Evolutionary conservation across 176 grass and related monocot genomes (phyloP), one percentile per base, ranked within the genome.

Genomic region (Areca catechu): DNA sequence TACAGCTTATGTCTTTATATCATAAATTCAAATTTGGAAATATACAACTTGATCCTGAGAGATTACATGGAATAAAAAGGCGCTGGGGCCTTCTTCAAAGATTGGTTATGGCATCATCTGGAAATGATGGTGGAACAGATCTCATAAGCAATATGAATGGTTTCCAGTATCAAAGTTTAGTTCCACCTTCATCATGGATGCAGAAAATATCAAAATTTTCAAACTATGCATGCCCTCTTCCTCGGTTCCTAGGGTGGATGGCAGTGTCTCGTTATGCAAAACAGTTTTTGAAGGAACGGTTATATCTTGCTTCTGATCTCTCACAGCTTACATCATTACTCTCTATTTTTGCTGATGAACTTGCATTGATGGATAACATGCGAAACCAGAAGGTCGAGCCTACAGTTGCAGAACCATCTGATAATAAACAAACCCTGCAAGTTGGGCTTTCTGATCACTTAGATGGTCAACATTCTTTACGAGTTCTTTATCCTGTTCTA

Each of bases 181-280:
- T 96, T 58, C 80, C 86, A 43, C 77, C 80, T 82, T 87, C 83
- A 58, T 72, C 83, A 43, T 96, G 92, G 92, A 87, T 90, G 65
- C 71, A 74, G 23, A 90, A 87, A 74, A 96, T 96, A 86, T 54
- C 74, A 5, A 60, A 84, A 71, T 77, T 90, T 61, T 71, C 80
- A 50, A 83, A 50, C 29, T 88, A 68, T 71, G 72, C 75, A 68
- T 65, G 76, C 15, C 80, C 83, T 53, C 86, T 96, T 21, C 49
- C 86, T 75, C 77, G 86, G 60, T 90, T 90, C 79, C 72, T 96
- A 68, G 82, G 86, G 76, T 96, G 92, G 92, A 83, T 90, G 83
- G 92, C 83, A 50, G 74, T 96, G 24, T 84, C 86, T 28, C 74
- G 77, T 65, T 84, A 90, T 88, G 82, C 86, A 62, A 96, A 77